Evolutionary conservation across 164 flowering plant species (phyloP), one percentile per base, ranked within the genome.

Genomic region (Cinnamomum micranthum): DNA sequence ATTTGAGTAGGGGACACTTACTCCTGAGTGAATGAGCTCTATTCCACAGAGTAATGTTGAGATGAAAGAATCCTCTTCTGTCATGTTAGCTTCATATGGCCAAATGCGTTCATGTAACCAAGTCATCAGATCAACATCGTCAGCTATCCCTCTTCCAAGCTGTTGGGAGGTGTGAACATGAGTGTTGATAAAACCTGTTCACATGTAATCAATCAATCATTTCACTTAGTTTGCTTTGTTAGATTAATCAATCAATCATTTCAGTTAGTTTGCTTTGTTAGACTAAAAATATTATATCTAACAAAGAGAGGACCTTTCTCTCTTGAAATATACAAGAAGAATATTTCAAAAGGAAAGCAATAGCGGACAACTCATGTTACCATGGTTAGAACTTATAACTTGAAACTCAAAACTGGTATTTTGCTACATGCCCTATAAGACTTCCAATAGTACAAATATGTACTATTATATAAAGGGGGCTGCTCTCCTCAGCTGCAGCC

Each of bases 151-250:
- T 85, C 97, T 87, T 0, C 74, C 98, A 0, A 93, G 90, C 77
- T 93, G 97, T 76, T 93, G 98, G 63, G 98, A 90, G 13, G 95
- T 88, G 80, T 93, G 98, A 41, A 93, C 95, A 72, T 93, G 98
- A 22, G 97, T 92, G 78, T 93, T 93, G 74, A 93, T 81, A 58
- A 93, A 87, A 19, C 98, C 96, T 90, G 75, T 52, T 14, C 25
- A 64, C 17, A 58, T 13, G 52, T 27, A 20, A 71, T 14, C 19
- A 27, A 41, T 15, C n/a, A 58, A 27, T 58, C 51, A 28, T 25
- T 33, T 31, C 69, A 27, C 20, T 11, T 64, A 15, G 50, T 55
- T 55, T 55, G n/a, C 60, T 55, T 55, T 55, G 60, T 55, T 55
- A 55, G 60, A 13, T 2, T 55, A 20, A 64, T 20, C 12, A 24